Percentiles rank a stretch among this genome's conserved stretches.
Evolutionary conservation across 2,329 filamentous ascomycete genomes (phyloP).

Genomic region (Botryotinia narcissicola): DNA sequence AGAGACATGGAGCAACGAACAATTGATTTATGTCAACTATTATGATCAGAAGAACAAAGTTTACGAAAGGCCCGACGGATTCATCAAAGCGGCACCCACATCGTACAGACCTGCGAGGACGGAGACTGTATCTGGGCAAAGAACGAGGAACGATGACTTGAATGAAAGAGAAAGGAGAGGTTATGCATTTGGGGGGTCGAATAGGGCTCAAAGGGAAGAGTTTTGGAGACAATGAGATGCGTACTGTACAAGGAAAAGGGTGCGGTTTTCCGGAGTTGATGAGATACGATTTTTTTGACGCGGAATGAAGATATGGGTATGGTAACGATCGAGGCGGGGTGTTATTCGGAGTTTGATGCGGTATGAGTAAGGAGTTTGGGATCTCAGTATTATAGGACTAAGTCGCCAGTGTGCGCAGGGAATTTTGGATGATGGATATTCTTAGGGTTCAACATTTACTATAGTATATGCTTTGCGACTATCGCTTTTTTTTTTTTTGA

Average conservation of each 20-base stretch:
- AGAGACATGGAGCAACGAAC: slow-evolving; percentile 1
- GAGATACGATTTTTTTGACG: neutral
- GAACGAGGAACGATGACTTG: neutral
- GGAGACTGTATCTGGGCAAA: neutral
- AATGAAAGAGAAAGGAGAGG: neutral
- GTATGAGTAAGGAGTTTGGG: neutral
- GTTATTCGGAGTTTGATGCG: neutral
- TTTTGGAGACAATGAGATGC: neutral
- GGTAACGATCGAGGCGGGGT: neutral
- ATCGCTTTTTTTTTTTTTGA: neutral
- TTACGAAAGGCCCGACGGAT: slow-evolving; percentile 8
- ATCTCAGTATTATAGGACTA: neutral
- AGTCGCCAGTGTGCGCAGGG: neutral
- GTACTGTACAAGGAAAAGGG: neutral
- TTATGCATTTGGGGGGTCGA: neutral
- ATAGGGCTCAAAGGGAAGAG: neutral
- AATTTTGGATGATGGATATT: neutral
- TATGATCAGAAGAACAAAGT: neutral
- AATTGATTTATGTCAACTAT: slow-evolving; percentile 10
- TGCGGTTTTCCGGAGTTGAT: neutral
- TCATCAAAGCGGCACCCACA: neutral
- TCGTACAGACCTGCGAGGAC: neutral
- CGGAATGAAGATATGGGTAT: neutral
- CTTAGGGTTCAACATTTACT: too few species aligned
- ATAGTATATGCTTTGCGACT: neutral